Percentiles rank a stretch among this genome's conserved stretches.
phyloP scores from a whole-genome alignment of 257 asterid genomes.

The Linaria vulgaris region DNA sequence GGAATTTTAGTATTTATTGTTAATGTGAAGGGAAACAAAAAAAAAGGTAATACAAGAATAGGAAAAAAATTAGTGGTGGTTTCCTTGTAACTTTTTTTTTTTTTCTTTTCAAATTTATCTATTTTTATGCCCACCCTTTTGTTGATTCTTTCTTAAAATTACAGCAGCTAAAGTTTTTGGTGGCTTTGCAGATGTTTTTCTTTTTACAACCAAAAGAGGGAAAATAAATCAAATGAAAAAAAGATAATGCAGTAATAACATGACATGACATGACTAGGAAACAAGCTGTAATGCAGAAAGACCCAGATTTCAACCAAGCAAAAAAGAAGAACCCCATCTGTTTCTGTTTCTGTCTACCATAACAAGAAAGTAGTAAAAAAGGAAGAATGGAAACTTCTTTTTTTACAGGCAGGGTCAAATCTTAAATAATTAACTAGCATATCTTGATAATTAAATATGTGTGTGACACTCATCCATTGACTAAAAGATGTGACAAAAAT shows the following conservation, averaged over 20 bases:
- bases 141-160: conserved; percentile 27
- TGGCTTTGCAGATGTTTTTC: conserved; percentile 25
- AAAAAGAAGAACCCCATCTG: conserved; percentile 36
- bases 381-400: conserved; percentile 47
- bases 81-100: conserved; percentile 33
- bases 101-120: conserved; percentile 12
- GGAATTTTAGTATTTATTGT: conserved; percentile 15
- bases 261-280: conserved; percentile 37
- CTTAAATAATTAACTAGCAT: conserved; percentile 25
- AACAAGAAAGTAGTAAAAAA: conserved; percentile 39
- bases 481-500: too few relatives aligned
- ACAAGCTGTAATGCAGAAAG: conserved; percentile 48
- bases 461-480: too few relatives aligned
- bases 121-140: conserved; percentile 6
- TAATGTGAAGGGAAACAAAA: conserved; percentile 2
- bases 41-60: conserved; percentile 27
- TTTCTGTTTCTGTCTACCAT: conserved; percentile 31
- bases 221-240: conserved; percentile 25
- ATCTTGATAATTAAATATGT: too few relatives aligned
- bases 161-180: conserved; percentile 25
- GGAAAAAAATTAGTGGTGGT: conserved; percentile 34
- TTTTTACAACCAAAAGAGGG: conserved; percentile 33
- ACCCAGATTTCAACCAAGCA: conserved; percentile 31
- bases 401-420: conserved; percentile 37
- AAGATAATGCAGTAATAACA: conserved; percentile 17